Base-by-base conservation (phyloP, 2,329 filamentous ascomycete species). In the Penicillium aurantiogriseum region DNA sequence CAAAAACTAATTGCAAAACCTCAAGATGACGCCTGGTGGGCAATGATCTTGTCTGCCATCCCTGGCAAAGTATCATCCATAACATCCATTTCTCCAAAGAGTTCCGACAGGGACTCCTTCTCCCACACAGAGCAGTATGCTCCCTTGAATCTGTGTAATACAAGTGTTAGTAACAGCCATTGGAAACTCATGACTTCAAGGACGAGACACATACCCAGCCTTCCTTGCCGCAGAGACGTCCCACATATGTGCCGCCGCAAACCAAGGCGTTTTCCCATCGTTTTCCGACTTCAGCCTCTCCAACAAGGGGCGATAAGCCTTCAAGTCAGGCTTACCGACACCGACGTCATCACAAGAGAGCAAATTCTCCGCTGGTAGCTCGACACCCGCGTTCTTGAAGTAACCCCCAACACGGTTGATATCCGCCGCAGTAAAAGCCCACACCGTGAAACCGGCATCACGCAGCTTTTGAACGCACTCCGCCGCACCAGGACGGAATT, bases 381-480 rank as follows among this genome's bases (percentile, higher is more conserved):
- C 59, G 29, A 71, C 49, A 0, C 67, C 68, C 7, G 60, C 68
- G 8, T 63, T 54, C 21, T 62, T 57, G 38, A 71, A 66, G 49
- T 71, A 71, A 9, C 63, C 65, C 9, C 61, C 51, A 9, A 71
- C 69, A 13, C 67, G 59, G 21, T 47, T 57, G 13, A 63, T 39
- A 63, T 70, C 68, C 17, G 66, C 68, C 0, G 69, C 67, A 2
- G 69, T 71, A 9, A 71, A 63, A 0, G 63, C 67, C 69, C 68
- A 70, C 7, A 71, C 64, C 0, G 63, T 70, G 21, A 69, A 71
- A 2, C 67, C 69, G 1, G 66, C 69, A 48, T 68, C 57, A 17
- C 65, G 67, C 39, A 80, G 63, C 36, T 65, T 69, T 40, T 73
- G 62, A 4, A 79, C 69, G 51, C 73, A 74, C 51, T 78, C 73